Evolutionary conservation across 2,329 filamentous ascomycete genomes (phyloP), one percentile per base, ranked within the genome.

Genomic region (Nemania sp.): DNA sequence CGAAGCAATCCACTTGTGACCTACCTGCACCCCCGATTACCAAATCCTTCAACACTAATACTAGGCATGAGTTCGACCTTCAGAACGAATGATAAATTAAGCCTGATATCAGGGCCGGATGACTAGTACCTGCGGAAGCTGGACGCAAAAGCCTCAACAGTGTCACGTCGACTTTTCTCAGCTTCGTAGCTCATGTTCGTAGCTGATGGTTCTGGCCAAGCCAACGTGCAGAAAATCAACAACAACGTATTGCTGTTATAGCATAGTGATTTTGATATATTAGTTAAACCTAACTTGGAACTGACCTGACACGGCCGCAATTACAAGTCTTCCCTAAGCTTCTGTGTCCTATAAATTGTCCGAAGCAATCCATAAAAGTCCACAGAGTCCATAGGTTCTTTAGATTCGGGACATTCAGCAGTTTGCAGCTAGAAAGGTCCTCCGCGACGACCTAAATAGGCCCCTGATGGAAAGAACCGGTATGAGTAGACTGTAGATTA

Each of bases 301-400:
- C 55, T 82, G 0, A 79, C 79, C 1, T 76, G 74, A 49, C 84
- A 84, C 54, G 80, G 80, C 0, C 72, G 80, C 5, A 75, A 78
- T 1, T 82, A 78, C 47, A 81, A 76, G 0, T n/a, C 32, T 76
- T 0, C 25, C 46, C 12, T 25, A 48, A 42, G 15, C 60, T 70
- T 0, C 61, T 57, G 0, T 76, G 75, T 29, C 53, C 43, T 0
- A 74, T 71, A 13, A 40, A 15, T 0, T 71, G 66, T 0, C 66
- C 71, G 0, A n/a, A 72, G 69, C 54, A 68, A 68, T n/a, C 65
- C 73, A 0, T 74, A 52, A 0, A 21, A 46, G 1, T 77, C 74
- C 52, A 74, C 73, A 2, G 66, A 68, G 45, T 59, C 46, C 3
- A 59, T 48, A 0, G 74, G 71, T 75, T 1, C 68, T 76, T 61